phyloP scores from a whole-genome alignment of 176 grass and related monocot species.

The Aegilops tauschii region DNA sequence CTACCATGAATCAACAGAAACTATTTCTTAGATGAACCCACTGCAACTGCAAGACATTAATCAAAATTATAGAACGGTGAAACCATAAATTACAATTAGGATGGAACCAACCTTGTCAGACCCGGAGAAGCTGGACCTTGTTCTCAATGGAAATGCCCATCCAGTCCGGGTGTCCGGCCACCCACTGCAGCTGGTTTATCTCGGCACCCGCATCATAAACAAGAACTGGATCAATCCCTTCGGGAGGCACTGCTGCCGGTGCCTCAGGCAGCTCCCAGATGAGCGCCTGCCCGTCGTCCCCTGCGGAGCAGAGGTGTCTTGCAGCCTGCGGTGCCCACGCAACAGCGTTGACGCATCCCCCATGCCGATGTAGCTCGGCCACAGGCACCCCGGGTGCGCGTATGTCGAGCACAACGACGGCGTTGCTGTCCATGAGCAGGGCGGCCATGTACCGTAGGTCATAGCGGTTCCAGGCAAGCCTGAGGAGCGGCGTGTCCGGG shows the following conservation, averaged over 20 bases:
- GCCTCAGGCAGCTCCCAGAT: conserved; percentile 74
- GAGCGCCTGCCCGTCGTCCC: conserved; percentile 82
- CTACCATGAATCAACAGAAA: neutral
- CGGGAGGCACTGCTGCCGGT: conserved; percentile 32
- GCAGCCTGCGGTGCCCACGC: conserved; percentile 76
- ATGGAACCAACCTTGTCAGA: conserved; percentile 52
- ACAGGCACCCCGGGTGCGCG: conserved; percentile 76
- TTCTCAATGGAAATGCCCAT: conserved; percentile 87
- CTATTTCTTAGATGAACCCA: neutral
- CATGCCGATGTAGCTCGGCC: conserved; percentile 80
- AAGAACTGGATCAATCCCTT: conserved; percentile 74
- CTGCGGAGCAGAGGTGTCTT: conserved; percentile 74
- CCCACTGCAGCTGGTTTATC: conserved; percentile 94
- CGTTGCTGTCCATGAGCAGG: conserved; percentile 92
- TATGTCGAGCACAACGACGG: conserved; percentile 90
- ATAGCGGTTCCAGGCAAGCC: conserved; percentile 83
- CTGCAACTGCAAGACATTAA: neutral
- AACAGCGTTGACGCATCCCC: conserved; percentile 73
- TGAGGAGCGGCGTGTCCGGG: conserved; percentile 85
- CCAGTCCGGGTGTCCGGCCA: conserved; percentile 71
- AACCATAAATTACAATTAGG: neutral
- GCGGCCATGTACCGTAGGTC: conserved; percentile 82
- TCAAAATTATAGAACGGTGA: neutral
- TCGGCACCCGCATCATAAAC: conserved; percentile 62
- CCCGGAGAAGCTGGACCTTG: conserved; percentile 85